Conservation (phyloP, 345 rosid genomes). For the Erysimum cheiranthoides region DNA sequence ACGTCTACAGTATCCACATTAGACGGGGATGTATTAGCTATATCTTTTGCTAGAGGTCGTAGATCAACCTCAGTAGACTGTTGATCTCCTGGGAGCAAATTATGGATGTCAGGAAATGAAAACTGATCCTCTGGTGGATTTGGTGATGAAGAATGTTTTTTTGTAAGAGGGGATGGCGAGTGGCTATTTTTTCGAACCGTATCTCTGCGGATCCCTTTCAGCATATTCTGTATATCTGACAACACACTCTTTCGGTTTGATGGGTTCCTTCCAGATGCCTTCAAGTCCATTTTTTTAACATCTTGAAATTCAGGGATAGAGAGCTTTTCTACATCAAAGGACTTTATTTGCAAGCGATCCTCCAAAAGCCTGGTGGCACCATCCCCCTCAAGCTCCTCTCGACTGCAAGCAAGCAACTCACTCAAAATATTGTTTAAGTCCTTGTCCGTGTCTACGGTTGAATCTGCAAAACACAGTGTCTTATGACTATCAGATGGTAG, state of each 20-base stretch:
- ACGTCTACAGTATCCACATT: conserved; percentile 38
- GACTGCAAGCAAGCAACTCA: conserved; percentile 56
- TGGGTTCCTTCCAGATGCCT: conserved; percentile 49
- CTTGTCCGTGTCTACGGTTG: conserved; percentile 52
- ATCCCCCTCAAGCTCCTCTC: conserved; percentile 68
- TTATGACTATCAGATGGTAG: conserved; percentile 35
- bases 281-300: conserved; percentile 55
- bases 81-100: conserved; percentile 45
- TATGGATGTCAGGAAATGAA: conserved; percentile 52
- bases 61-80: conserved; percentile 48
- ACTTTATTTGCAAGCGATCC: conserved; percentile 66
- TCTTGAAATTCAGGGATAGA: conserved; percentile 65
- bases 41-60: conserved; percentile 32
- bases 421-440: conserved; percentile 55
- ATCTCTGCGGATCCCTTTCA: conserved; percentile 46
- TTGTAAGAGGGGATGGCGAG: conserved; percentile 2
- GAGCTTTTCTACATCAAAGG: conserved; percentile 54
- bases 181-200: conserved; percentile 47
- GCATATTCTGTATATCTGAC: conserved; percentile 59
- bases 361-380: conserved; percentile 58
- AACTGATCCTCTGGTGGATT: conserved; percentile 61
- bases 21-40: conserved; percentile 39
- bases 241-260: conserved; percentile 56
- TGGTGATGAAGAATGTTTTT: conserved; percentile 44
- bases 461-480: conserved; percentile 47